A percentile compares a stretch with the other conserved stretches of the same genome.
These are phyloP conservation scores for Xerocomus spinulosus DNA, from an alignment of 768 basidiomycete genomes.

Conservation along the genomic window DNA sequence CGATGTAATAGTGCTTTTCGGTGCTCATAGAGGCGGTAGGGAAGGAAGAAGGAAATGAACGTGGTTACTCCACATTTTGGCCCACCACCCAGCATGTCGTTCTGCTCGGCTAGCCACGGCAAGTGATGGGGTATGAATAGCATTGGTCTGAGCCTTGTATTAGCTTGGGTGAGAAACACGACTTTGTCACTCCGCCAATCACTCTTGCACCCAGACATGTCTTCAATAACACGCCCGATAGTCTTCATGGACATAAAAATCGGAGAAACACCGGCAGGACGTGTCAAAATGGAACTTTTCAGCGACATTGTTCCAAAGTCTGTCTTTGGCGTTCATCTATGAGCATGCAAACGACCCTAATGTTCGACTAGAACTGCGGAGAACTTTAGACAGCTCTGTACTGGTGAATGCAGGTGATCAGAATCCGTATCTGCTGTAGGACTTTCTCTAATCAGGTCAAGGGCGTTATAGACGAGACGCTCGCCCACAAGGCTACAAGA, in stretches of 20 bases:
- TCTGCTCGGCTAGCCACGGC: constrained; percentile 2
- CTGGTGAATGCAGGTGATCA: constrained; percentile 86
- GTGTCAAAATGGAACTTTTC: constrained; percentile 97
- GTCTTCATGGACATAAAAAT: constrained; percentile 98
- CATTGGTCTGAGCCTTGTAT: too few species aligned
- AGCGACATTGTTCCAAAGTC: constrained; percentile 95
- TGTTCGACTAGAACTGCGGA: constrained; percentile 74
- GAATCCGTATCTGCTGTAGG: background rate
- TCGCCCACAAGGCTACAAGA: constrained; percentile 87
- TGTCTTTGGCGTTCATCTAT: constrained; percentile 19
- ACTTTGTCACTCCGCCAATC: too few species aligned
- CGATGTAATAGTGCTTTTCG: constrained; percentile 53
- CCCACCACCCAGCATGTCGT: background rate
- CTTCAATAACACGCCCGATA: constrained; percentile 64
- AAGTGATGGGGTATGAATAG: background rate
- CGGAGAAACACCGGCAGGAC: constrained; percentile 91
- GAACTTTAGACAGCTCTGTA: constrained; percentile 96
- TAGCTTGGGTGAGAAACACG: too few species aligned
- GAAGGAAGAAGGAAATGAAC: background rate
- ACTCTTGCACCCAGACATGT: constrained; percentile 26
- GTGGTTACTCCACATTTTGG: constrained; percentile 9
- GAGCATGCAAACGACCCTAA: background rate
- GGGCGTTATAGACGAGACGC: constrained; percentile 43
- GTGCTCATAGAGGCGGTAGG: constrained; percentile 29
- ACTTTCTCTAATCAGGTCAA: constrained; percentile 13